Evolutionary conservation across 495 filamentous ascomycete genomes (phyloP).

Genomic region (Thozetella sp.): DNA sequence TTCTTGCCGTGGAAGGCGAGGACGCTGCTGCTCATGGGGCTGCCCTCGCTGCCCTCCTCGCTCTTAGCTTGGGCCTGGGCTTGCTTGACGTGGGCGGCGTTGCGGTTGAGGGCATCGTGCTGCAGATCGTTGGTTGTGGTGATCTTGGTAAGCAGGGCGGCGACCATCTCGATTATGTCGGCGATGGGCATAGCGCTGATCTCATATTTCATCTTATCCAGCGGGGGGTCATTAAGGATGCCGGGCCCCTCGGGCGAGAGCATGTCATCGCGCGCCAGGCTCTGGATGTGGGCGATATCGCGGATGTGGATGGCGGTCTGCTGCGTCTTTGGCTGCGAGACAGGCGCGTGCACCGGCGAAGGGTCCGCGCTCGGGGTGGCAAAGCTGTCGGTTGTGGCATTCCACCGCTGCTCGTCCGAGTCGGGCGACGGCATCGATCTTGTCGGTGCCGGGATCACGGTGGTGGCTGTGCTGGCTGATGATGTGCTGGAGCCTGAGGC

Average conservation of each 20-base stretch:
- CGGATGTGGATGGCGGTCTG: constrained; percentile 71
- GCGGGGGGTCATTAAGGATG: constrained; percentile 45
- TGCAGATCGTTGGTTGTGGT: constrained; percentile 95
- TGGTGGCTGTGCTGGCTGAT: constrained; percentile 29
- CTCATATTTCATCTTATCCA: constrained; percentile 73
- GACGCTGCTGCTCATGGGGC: constrained; percentile 82
- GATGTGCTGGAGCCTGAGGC: constrained; percentile 47
- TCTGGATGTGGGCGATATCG: constrained; percentile 86
- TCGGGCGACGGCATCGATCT: constrained; percentile 62
- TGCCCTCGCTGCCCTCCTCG: constrained; percentile 66
- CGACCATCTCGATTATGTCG: constrained; percentile 99
- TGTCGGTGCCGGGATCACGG: constrained; percentile 21
- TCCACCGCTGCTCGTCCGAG: constrained; percentile 39
- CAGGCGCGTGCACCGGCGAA: constrained; percentile 12
- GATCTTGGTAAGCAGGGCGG: constrained; percentile 96
- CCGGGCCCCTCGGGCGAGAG: constrained; percentile 47
- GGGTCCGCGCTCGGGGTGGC: constrained; percentile 16
- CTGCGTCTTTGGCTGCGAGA: constrained; percentile 23
- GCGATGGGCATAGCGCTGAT: constrained; percentile 97
- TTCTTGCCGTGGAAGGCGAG: constrained; percentile 99
- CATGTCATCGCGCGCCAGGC: constrained; percentile 77
- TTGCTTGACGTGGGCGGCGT: constrained; percentile 46
- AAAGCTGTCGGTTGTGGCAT: constrained; percentile 9
- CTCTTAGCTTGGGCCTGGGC: constrained; percentile 36
- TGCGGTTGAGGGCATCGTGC: constrained; percentile 67